Conservation (phyloP, 257 asterid species). For the Primulina tabacum region DNA sequence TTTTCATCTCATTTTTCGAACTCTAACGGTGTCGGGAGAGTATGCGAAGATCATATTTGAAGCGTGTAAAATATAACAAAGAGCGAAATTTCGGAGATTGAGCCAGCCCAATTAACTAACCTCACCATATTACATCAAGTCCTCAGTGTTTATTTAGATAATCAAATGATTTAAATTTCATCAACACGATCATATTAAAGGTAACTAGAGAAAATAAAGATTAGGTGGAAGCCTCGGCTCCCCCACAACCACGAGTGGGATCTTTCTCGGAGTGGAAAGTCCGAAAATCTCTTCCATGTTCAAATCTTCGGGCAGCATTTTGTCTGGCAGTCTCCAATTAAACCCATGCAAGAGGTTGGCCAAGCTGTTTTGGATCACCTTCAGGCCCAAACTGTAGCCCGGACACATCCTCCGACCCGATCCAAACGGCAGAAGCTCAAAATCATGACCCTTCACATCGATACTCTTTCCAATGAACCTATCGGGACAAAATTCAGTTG, state of each 20-base stretch:
- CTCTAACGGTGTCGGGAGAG: too few relatives aligned
- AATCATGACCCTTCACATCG: slow-evolving; percentile 58
- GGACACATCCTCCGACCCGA: slow-evolving; percentile 72
- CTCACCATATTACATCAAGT: too few relatives aligned
- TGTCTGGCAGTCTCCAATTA: slow-evolving; percentile 38
- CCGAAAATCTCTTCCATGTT: slow-evolving; percentile 64
- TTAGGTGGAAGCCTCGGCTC: slow-evolving; percentile 42
- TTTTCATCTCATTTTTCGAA: too few relatives aligned
- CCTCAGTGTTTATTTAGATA: too few relatives aligned
- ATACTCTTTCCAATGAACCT: slow-evolving; percentile 44
- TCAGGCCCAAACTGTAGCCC: slow-evolving; percentile 53
- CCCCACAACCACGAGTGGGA: slow-evolving; percentile 34
- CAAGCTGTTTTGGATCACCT: slow-evolving; percentile 52
- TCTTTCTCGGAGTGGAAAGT: slow-evolving; percentile 46
- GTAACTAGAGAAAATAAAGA: slow-evolving; percentile 23
- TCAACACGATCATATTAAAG: too few relatives aligned
- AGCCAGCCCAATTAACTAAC: too few relatives aligned
- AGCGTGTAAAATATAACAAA: too few relatives aligned
- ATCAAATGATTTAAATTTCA: too few relatives aligned
- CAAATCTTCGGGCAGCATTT: slow-evolving; percentile 34
- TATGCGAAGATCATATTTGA: too few relatives aligned
- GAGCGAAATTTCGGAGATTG: too few relatives aligned
- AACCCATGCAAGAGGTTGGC: slow-evolving; percentile 57
- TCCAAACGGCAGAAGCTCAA: slow-evolving; percentile 57
- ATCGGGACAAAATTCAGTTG: slow-evolving; percentile 46